phyloP scores from a whole-genome alignment of 345 rosid genomes.

The Populus deltoides region DNA sequence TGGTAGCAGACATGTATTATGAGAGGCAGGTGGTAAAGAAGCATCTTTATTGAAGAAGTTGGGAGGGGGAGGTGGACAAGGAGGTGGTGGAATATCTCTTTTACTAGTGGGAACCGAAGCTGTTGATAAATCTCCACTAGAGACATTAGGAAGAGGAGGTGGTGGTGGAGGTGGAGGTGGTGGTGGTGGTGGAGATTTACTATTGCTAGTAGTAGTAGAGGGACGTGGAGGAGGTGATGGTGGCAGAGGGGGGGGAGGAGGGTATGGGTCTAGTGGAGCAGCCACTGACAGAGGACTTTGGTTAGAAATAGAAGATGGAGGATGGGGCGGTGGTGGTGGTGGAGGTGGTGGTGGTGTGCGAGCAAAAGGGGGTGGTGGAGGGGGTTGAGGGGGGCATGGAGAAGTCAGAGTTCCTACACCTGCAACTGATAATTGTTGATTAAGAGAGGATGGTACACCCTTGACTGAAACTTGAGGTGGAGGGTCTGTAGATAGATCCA shows the following conservation, averaged over 20 bases:
- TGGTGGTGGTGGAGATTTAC: constrained; percentile 7
- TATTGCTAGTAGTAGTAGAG: constrained; percentile 6
- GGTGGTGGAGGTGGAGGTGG: constrained; percentile 11
- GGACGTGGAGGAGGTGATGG: constrained; percentile 17
- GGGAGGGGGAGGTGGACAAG: constrained; percentile 22
- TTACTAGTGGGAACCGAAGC: not conserved
- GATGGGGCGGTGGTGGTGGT: constrained; percentile 4
- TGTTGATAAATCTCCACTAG: constrained; percentile 3
- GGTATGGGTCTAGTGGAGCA: not conserved
- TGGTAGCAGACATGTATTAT: constrained; percentile 14
- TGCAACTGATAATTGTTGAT: constrained; percentile 29
- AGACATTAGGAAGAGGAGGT: constrained; percentile 10
- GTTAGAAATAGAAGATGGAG: constrained; percentile 15
- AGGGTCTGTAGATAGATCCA: constrained; percentile 36
- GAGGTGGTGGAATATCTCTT: constrained; percentile 9
- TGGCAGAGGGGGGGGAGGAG: constrained; percentile 19
- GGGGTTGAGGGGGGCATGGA: constrained; percentile 24
- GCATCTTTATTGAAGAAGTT: constrained; percentile 16
- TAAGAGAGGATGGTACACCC: constrained; percentile 24
- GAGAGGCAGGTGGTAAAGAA: not conserved
- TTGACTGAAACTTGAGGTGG: constrained; percentile 35
- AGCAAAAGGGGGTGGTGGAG: constrained; percentile 18
- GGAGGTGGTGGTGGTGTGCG: constrained; percentile 23
- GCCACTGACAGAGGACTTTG: not conserved
- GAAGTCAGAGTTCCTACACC: constrained; percentile 30